Evolutionary conservation across 1,284 basidiomycete species (phyloP).

Genomic region (Coniophora puteana): DNA sequence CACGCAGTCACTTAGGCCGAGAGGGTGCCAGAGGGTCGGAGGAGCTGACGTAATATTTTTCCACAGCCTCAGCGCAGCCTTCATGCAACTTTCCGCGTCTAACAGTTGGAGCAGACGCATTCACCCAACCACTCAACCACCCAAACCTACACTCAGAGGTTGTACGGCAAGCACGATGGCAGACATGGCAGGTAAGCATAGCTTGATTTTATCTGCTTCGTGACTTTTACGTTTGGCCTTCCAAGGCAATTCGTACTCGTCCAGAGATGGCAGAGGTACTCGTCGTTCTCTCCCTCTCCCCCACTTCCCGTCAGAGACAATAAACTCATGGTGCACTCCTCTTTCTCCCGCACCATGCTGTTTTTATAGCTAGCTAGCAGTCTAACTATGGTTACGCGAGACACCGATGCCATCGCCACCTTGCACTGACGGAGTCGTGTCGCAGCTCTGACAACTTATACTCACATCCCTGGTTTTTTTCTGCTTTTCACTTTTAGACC

Average conservation of each 20-base stretch:
- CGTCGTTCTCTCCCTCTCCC: conserved; percentile 21
- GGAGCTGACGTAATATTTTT: conserved; percentile 27
- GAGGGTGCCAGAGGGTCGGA: too few relatives aligned
- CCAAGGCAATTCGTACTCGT: conserved; percentile 26
- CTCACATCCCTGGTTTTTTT: conserved; percentile 44
- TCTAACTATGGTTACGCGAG: too few relatives aligned
- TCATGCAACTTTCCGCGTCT: too few relatives aligned
- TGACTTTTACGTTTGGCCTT: conserved; percentile 26
- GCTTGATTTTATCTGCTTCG: conserved; percentile 7
- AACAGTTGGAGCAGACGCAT: too few relatives aligned
- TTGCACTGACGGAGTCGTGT: conserved; percentile 30
- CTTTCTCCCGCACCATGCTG: conserved; percentile 50
- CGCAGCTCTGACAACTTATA: too few relatives aligned
- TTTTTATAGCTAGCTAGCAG: conserved; percentile 59
- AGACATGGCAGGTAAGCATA: conserved; percentile 31
- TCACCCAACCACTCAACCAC: too few relatives aligned
- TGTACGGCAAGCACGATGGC: conserved; percentile 44
- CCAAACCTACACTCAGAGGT: too few relatives aligned
- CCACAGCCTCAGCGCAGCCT: neutral
- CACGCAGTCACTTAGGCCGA: too few relatives aligned
- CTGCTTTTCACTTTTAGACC: conserved; percentile 47
- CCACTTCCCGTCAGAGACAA: conserved; percentile 24
- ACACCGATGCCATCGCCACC: conserved; percentile 28
- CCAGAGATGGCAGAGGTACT: conserved; percentile 33
- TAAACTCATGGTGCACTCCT: conserved; percentile 62